Percentiles rank a stretch among this genome's conserved stretches.
phyloP scores from a whole-genome alignment of 768 basidiomycete species.

The Neoboletus subvelutipes region DNA sequence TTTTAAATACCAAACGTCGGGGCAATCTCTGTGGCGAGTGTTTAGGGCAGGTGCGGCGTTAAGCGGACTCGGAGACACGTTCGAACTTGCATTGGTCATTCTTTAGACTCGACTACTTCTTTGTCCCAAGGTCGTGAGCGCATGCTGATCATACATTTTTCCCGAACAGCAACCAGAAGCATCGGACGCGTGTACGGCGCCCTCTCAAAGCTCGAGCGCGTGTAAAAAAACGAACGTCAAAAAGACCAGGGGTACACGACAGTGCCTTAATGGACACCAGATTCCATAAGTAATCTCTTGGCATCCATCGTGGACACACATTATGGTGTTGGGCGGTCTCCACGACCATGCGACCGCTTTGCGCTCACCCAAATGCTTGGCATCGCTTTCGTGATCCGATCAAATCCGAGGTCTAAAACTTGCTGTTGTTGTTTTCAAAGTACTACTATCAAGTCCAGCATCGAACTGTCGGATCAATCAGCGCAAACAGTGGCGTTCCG shows the following conservation, averaged over 20 bases:
- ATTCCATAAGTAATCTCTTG: too few relatives aligned
- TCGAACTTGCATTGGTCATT: too few relatives aligned
- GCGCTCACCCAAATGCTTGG: too few relatives aligned
- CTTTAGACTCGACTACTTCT: too few relatives aligned
- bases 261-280: too few relatives aligned
- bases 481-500: neutral
- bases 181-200: neutral
- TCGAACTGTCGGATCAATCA: neutral
- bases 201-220: neutral
- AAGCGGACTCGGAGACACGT: slow-evolving; percentile 15
- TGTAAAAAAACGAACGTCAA: neutral
- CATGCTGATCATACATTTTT: too few relatives aligned
- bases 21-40: neutral
- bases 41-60: slow-evolving; percentile 39
- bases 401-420: too few relatives aligned
- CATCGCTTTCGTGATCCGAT: too few relatives aligned
- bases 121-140: neutral
- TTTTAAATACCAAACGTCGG: slow-evolving; percentile 17
- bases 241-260: neutral
- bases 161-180: neutral
- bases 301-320: too few relatives aligned
- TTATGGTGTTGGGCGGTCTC: too few relatives aligned
- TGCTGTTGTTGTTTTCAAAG: too few relatives aligned
- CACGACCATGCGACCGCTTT: too few relatives aligned
- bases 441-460: neutral